Conservation (phyloP, 352 stramenopile species). For the Phytophthora cajani region DNA sequence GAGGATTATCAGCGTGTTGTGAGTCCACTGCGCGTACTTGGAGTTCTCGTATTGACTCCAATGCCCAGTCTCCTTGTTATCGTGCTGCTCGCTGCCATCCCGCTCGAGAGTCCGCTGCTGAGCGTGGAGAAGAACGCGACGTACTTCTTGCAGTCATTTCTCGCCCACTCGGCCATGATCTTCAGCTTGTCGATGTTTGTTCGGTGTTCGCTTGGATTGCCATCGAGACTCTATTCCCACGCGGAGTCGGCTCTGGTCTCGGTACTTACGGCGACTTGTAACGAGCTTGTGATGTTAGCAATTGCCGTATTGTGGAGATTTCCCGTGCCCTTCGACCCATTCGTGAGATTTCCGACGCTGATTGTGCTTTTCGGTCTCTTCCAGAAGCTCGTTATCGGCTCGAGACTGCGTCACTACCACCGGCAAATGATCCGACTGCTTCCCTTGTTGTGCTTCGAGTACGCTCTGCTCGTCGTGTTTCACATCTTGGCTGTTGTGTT, state of each 20-base stretch:
- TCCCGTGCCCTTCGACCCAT: constrained; percentile 19
- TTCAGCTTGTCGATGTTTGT: constrained; percentile 21
- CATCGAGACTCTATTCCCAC: constrained; percentile 20
- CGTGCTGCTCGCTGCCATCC: constrained; percentile 12
- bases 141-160: constrained; percentile 19
- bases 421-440: not conserved
- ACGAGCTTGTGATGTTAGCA: constrained; percentile 14
- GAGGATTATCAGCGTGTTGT: constrained; percentile 22
- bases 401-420: not conserved
- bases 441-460: constrained; percentile 4
- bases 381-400: not conserved
- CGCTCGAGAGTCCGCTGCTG: constrained; percentile 10
- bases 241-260: constrained; percentile 10
- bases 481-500: constrained; percentile 27
- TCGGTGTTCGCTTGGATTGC: constrained; percentile 14
- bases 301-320: constrained; percentile 22
- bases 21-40: constrained; percentile 12
- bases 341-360: not conserved
- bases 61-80: constrained; percentile 16
- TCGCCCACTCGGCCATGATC: constrained; percentile 18
- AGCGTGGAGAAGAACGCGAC: not conserved
- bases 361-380: not conserved
- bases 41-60: constrained; percentile 23
- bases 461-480: constrained; percentile 28
- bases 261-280: constrained; percentile 3